These are phyloP conservation scores for Amniculicola lignicola DNA, from an alignment of 495 filamentous ascomycete genomes.

Conservation along the genomic window DNA sequence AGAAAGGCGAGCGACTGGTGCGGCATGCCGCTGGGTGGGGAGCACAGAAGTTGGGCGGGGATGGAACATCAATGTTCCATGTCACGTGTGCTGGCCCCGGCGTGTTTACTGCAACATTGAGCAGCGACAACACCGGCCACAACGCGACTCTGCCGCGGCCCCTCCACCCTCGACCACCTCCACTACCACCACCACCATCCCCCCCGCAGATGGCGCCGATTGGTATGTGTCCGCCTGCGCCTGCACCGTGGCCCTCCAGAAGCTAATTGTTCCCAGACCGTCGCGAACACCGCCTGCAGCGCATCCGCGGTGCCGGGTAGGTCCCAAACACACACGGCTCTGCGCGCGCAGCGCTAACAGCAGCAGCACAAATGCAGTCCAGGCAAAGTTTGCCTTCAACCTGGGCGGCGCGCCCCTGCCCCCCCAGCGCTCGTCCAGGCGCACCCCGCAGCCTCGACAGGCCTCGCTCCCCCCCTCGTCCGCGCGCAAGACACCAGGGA, in stretches of 20 bases:
- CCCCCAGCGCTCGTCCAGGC: constrained; percentile 5
- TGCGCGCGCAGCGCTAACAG: neutral
- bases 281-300: constrained; percentile 19
- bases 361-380: constrained; percentile 1
- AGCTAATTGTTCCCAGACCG: constrained; percentile 11
- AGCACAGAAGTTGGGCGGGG: neutral
- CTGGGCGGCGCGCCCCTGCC: constrained; percentile 8
- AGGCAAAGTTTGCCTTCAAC: constrained; percentile 23
- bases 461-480: constrained; percentile 3
- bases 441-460: neutral
- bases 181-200: neutral
- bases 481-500: constrained; percentile 3
- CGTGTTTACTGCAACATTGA: constrained; percentile 3
- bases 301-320: constrained; percentile 29
- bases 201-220: neutral
- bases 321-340: neutral
- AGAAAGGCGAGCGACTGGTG: neutral
- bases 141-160: neutral
- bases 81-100: neutral
- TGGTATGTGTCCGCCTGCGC: neutral
- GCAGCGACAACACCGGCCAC: neutral
- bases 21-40: neutral
- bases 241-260: neutral
- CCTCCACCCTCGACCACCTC: neutral
- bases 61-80: constrained; percentile 3